Evolutionary conservation across 108 stramenopile species (phyloP).

Genomic region (Cyclostephanos invisitatus): DNA sequence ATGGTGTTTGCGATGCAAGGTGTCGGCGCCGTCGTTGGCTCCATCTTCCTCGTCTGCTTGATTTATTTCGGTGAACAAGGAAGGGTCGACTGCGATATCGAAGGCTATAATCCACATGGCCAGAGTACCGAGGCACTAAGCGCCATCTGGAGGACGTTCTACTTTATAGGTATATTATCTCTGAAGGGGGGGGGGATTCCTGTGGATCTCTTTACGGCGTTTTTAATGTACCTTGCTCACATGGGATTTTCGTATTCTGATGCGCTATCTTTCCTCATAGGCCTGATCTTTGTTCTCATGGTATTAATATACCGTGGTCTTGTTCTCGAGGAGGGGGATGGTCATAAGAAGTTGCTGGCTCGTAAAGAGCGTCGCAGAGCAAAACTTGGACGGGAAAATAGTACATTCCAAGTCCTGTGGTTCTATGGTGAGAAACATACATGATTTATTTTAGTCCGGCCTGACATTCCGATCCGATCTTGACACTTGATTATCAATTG

Average conservation of each 20-base stretch:
- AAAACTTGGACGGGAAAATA: slow-evolving; percentile 7
- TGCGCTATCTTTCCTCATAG: slow-evolving; percentile 6
- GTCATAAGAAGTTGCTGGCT: slow-evolving; percentile 9
- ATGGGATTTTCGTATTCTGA: too few species aligned
- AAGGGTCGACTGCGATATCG: slow-evolving; percentile 10
- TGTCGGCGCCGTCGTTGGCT: slow-evolving; percentile 30
- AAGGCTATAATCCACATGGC: slow-evolving; percentile 15
- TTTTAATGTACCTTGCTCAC: too few species aligned
- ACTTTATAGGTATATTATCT: slow-evolving; percentile 25
- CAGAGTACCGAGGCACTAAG: slow-evolving; percentile 2
- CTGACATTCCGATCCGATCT: too few species aligned
- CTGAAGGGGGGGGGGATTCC: too few species aligned
- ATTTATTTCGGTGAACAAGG: slow-evolving; percentile 26
- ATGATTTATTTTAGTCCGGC: not conserved
- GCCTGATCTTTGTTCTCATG: slow-evolving; percentile 31
- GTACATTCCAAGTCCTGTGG: slow-evolving; percentile 4
- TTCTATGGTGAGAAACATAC: not conserved
- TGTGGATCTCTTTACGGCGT: too few species aligned
- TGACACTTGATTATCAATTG: not conserved
- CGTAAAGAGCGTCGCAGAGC: slow-evolving; percentile 1
- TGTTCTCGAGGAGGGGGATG: slow-evolving; percentile 23
- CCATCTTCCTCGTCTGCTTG: slow-evolving; percentile 27
- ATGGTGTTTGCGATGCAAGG: slow-evolving; percentile 48
- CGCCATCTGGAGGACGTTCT: slow-evolving; percentile 25
- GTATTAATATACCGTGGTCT: slow-evolving; percentile 27